Evolutionary conservation across 2,329 filamentous ascomycete genomes (phyloP).

Genomic region (Ophiostoma perfectum): DNA sequence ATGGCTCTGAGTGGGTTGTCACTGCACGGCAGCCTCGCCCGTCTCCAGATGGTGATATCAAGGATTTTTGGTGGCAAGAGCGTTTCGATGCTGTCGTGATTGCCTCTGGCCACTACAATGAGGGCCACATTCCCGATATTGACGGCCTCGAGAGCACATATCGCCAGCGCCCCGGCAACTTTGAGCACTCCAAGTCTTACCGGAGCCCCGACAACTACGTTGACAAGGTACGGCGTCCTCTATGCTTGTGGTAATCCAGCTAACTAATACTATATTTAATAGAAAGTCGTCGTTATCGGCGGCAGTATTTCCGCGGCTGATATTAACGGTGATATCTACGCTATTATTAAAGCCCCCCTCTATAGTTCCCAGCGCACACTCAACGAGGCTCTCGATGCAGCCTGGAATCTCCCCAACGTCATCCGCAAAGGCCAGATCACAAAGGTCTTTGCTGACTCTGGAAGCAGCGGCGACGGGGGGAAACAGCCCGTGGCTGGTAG

Average conservation of each 20-base stretch:
- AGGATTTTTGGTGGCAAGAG: conserved; percentile 39
- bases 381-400: neutral
- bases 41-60: conserved; percentile 18
- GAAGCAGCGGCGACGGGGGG: too few relatives aligned
- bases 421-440: neutral
- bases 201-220: conserved; percentile 31
- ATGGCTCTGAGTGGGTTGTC: conserved; percentile 43
- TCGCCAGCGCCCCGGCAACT: conserved; percentile 33
- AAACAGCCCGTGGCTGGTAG: too few relatives aligned
- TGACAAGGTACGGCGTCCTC: conserved; percentile 33
- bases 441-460: neutral
- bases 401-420: neutral
- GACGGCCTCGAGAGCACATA: conserved; percentile 36
- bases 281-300: too few relatives aligned
- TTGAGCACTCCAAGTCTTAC: conserved; percentile 40
- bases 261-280: too few relatives aligned
- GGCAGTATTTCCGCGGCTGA: conserved; percentile 32
- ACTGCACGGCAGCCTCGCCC: conserved; percentile 40
- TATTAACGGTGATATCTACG: conserved; percentile 56
- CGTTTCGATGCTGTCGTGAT: conserved; percentile 39
- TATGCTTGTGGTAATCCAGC: too few relatives aligned
- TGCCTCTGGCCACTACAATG: conserved; percentile 38
- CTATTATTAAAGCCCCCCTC: conserved; percentile 48
- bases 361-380: conserved; percentile 29
- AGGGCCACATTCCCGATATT: conserved; percentile 38